Conservation (phyloP, 83 land plant genomes). For the Larix sibirica region DNA sequence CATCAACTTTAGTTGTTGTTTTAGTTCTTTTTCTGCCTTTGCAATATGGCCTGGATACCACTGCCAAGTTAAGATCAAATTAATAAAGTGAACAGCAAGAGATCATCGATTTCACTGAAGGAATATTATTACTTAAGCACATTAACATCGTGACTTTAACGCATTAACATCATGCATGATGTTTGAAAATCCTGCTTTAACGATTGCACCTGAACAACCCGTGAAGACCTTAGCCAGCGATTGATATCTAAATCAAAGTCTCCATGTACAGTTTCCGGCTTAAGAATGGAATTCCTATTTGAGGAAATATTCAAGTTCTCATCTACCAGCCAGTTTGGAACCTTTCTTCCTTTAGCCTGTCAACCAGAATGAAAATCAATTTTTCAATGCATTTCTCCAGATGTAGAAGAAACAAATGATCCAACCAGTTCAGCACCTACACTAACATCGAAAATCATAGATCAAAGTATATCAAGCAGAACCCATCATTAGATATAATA, state of each 20-base stretch:
- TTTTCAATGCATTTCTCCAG: too few species aligned
- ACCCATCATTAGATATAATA: too few species aligned
- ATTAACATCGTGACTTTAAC: background rate
- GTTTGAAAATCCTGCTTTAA: background rate
- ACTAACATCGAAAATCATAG: too few species aligned
- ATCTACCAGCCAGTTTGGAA: too few species aligned
- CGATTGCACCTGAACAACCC: constrained; percentile 9
- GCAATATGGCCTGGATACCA: constrained; percentile 99
- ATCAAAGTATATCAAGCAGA: too few species aligned
- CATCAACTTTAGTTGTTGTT: constrained; percentile 82
- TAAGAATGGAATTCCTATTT: background rate
- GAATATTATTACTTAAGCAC: background rate
- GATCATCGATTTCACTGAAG: background rate
- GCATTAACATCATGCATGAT: background rate
- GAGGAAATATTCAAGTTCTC: too few species aligned
- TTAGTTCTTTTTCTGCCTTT: constrained; percentile 87
- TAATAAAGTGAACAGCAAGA: background rate
- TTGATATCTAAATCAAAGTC: constrained; percentile 15
- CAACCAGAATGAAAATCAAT: too few species aligned
- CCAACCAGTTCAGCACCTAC: too few species aligned
- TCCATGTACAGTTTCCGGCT: background rate
- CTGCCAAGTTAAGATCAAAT: constrained; percentile 28
- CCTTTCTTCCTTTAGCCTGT: too few species aligned
- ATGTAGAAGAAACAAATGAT: too few species aligned
- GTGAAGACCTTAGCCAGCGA: constrained; percentile 12